Evolutionary conservation across 305 asterid species (phyloP).

Genomic region (Solanum hybrid): DNA sequence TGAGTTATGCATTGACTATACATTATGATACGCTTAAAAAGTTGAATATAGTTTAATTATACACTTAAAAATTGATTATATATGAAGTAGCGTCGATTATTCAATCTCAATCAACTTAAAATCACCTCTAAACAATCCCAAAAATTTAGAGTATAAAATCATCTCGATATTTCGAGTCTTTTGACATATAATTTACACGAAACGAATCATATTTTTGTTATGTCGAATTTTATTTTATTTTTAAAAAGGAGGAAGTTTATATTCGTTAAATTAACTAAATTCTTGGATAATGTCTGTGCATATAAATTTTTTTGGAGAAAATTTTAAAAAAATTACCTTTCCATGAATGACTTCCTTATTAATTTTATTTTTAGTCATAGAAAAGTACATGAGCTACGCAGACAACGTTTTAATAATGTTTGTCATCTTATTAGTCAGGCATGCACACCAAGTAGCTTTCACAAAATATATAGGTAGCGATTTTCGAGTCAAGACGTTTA

Average conservation of each 20-base stretch:
- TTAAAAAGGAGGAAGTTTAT: not conserved
- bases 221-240: too few relatives aligned
- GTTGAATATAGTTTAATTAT: too few relatives aligned
- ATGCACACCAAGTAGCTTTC: not conserved
- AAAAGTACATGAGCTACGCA: not conserved
- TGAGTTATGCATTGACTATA: not conserved
- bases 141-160: too few relatives aligned
- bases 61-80: not conserved
- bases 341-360: not conserved
- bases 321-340: too few relatives aligned
- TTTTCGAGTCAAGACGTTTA: not conserved
- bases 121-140: too few relatives aligned
- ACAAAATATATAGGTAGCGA: not conserved
- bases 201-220: too few relatives aligned
- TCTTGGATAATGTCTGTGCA: not conserved
- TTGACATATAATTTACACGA: too few relatives aligned
- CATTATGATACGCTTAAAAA: too few relatives aligned
- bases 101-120: too few relatives aligned
- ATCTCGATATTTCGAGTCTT: not conserved
- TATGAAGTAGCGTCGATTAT: not conserved
- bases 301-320: not conserved
- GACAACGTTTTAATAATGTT: not conserved
- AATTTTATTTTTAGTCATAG: not conserved
- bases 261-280: not conserved
- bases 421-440: not conserved